These are phyloP conservation scores for Dillenia suffruticosa DNA, from an alignment of 164 flowering plant genomes.

Conservation along the genomic window DNA sequence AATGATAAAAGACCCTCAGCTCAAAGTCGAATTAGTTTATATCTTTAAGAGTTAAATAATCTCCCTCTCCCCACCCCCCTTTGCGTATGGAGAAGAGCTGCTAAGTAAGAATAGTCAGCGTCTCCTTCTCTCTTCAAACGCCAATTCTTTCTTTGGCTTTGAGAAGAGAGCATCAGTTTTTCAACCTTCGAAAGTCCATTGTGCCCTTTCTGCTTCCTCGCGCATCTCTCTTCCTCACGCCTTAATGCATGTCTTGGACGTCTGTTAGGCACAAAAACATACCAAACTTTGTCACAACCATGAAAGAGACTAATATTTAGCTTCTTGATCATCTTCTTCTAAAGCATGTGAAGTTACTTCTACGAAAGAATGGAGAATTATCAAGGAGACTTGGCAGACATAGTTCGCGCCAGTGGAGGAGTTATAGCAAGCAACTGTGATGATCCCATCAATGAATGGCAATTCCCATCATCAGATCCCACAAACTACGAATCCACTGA, in stretches of 20 bases:
- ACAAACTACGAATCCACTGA: constrained; percentile 16
- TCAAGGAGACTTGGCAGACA: constrained; percentile 80
- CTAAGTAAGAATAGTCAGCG: constrained; percentile 76
- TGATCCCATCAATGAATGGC: constrained; percentile 16
- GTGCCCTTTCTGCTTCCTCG: constrained; percentile 4
- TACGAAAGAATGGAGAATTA: constrained; percentile 47
- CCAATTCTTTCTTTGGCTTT: constrained; percentile 10
- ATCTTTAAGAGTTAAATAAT: not conserved
- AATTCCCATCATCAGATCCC: constrained; percentile 24
- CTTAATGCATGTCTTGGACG: constrained; percentile 14
- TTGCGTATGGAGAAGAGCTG: constrained; percentile 26
- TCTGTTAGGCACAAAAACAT: constrained; percentile 14
- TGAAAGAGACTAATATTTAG: not conserved
- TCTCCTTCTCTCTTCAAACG: constrained; percentile 19
- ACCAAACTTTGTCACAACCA: constrained; percentile 1
- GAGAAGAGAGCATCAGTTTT: constrained; percentile 6
- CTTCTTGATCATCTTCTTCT: not conserved
- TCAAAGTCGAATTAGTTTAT: constrained; percentile 9
- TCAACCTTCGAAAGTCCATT: constrained; percentile 7
- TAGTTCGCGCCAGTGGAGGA: constrained; percentile 50
- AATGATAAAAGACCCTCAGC: constrained; percentile 16
- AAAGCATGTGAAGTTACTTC: constrained; percentile 33
- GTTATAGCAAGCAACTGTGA: not conserved
- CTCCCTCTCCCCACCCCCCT: constrained; percentile 17
- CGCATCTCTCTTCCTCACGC: constrained; percentile 7